These are phyloP conservation scores for Ambrosia artemisiifolia DNA, from an alignment of 129 eudicot species.

Conservation along the genomic window DNA sequence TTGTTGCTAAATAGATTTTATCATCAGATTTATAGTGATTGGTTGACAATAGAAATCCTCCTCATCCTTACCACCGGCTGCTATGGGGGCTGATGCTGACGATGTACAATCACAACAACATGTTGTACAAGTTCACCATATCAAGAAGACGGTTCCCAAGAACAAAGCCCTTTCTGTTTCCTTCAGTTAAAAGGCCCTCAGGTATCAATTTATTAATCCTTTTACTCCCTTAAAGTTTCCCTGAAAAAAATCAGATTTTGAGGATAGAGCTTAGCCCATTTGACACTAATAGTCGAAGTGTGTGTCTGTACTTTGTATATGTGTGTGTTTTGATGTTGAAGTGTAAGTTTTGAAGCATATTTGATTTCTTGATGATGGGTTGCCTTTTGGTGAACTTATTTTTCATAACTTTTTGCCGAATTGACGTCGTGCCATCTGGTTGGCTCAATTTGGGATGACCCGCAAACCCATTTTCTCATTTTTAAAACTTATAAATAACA, in stretches of 20 bases:
- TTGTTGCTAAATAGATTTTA: no score
- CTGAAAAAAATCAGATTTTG: no score
- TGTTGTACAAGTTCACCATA: conserved; percentile 45
- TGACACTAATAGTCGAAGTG: background rate
- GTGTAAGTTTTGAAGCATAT: background rate
- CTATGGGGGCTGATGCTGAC: conserved; percentile 30
- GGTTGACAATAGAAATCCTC: no score
- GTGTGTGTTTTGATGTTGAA: background rate
- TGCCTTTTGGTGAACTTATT: no score
- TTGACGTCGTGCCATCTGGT: no score
- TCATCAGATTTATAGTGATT: no score
- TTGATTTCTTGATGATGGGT: background rate
- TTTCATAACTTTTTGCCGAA: no score
- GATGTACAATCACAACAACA: conserved; percentile 15
- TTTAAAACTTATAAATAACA: no score
- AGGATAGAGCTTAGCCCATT: background rate
- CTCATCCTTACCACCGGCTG: conserved; percentile 2
- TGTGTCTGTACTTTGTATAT: no score
- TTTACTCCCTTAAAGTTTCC: no score
- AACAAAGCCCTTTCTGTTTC: conserved; percentile 87
- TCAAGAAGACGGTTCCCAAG: conserved; percentile 70
- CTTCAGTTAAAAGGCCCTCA: conserved; percentile 79
- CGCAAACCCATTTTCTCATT: no score
- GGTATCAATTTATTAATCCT: conserved; percentile 24
- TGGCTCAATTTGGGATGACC: no score